A percentile compares a stretch with the other conserved stretches of the same genome.
Conservation (phyloP, 179 eudicot species). For the Silene vulgaris region DNA sequence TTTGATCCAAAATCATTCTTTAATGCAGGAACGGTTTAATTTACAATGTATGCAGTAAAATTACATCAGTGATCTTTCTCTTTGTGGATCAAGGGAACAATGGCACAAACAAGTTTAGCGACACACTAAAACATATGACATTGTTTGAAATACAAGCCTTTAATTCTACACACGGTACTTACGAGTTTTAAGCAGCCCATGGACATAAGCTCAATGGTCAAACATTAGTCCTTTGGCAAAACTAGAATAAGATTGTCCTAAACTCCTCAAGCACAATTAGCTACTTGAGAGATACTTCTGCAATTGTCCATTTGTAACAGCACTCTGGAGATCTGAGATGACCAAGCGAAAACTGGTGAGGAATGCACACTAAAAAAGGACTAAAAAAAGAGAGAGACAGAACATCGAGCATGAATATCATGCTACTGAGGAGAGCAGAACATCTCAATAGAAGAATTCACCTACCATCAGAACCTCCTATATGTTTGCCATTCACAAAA, state of each 20-base stretch:
- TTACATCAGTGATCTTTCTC: background rate
- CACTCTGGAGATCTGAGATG: slow-evolving; percentile 62
- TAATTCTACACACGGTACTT: background rate
- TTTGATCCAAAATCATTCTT: background rate
- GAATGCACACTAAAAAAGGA: background rate
- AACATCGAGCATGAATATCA: background rate
- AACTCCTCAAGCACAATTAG: slow-evolving; percentile 28
- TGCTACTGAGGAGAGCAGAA: background rate
- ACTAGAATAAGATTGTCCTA: slow-evolving; percentile 2
- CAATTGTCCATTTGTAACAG: slow-evolving; percentile 58
- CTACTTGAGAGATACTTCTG: slow-evolving; percentile 59
- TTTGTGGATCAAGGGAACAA: background rate
- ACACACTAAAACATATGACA: background rate
- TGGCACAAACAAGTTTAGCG: slow-evolving; percentile 3
- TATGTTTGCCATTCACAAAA: slow-evolving; percentile 90
- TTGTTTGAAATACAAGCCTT: background rate
- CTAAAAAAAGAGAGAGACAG: no score
- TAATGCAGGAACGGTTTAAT: background rate
- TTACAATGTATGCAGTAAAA: slow-evolving; percentile 16
- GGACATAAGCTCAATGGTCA: slow-evolving; percentile 1
- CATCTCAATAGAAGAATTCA: slow-evolving; percentile 8
- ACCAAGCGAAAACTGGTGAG: background rate
- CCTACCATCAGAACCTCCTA: slow-evolving; percentile 93
- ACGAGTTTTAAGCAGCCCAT: slow-evolving; percentile 9
- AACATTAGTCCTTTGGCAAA: slow-evolving; percentile 13